Conservation (phyloP, 441 rosid genomes). For the Pelargonium australe region DNA sequence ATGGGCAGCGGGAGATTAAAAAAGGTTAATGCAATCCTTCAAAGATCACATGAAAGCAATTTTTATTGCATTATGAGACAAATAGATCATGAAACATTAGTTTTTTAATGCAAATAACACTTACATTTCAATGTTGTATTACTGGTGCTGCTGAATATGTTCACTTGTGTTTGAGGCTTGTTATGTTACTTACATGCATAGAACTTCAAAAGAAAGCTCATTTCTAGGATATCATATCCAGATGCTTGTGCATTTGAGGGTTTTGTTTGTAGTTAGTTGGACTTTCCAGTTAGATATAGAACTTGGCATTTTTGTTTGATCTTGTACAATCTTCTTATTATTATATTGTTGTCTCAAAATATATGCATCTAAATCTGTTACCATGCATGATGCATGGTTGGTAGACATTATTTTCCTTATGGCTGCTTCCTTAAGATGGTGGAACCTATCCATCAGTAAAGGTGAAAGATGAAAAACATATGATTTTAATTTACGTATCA, state of each 20-base stretch:
- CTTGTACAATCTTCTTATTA: too few species aligned
- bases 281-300: too few species aligned
- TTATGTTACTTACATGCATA: neutral
- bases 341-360: neutral
- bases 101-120: neutral
- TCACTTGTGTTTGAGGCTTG: neutral
- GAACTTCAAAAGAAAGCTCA: neutral
- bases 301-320: too few species aligned
- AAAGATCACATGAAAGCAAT: neutral
- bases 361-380: neutral
- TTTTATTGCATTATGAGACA: neutral
- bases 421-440: neutral
- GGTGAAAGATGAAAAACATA: neutral
- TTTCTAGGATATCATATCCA: neutral
- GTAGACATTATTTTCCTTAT: neutral
- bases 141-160: neutral
- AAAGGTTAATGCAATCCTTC: neutral
- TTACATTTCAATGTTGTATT: neutral
- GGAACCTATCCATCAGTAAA: neutral
- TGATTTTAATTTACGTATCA: neutral
- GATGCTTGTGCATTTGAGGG: too few species aligned
- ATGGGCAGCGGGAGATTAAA: neutral
- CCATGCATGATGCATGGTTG: neutral
- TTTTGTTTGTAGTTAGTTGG: too few species aligned
- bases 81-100: neutral